Base-by-base conservation (phyloP, 208 protist species). In the Herpetomonas muscarum region DNA sequence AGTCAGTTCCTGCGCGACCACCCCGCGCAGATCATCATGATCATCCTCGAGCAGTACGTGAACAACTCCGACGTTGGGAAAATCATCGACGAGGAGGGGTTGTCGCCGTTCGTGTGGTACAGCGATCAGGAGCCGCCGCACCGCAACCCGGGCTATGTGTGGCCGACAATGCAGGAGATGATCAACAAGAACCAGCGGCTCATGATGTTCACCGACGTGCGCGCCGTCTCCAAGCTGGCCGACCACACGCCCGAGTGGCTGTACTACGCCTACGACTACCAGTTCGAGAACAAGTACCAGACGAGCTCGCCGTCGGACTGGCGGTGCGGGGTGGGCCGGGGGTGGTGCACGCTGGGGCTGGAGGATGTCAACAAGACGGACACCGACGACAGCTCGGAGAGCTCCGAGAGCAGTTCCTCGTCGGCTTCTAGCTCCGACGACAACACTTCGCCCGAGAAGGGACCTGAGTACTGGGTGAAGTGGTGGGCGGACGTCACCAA, bases 31-130 rank as follows among this genome's bases (percentile, higher is more conserved):
- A 48, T 72, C 29, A 55, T 77, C 39, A 67, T 72, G 63, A 61
- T 77, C 22, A 64, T 77, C 31, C 48, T 77, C 15, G 58, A 77
- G 64, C 70, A 77, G 61, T 66, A 66, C 63, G 70, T 77, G 13
- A 71, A 77, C 46, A 68, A 56, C 64, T 64, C 56, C 31, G 61
- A 66, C 24, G 45, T 77, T 3, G 70, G 30, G 15, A 10, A 25
- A 1, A 58, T 77, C 0, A 52, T 60, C 13, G 55, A 72, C 30
- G 64, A 77, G 3, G 70, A 64, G 13, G 64, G 64, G 1, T 61
- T 77, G 15, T 58, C 50, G 19, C 22, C 56, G 55, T 68, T 66
- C 52, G 49, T 67, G 24, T 77, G 70, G 70, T 59, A 56, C 56
- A 64, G 34, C 52, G 54, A 51, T 12, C 70, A 76, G 49, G 44